Conservation (phyloP, 305 asterid species). For the Fraxinus xanthoxyloides region DNA sequence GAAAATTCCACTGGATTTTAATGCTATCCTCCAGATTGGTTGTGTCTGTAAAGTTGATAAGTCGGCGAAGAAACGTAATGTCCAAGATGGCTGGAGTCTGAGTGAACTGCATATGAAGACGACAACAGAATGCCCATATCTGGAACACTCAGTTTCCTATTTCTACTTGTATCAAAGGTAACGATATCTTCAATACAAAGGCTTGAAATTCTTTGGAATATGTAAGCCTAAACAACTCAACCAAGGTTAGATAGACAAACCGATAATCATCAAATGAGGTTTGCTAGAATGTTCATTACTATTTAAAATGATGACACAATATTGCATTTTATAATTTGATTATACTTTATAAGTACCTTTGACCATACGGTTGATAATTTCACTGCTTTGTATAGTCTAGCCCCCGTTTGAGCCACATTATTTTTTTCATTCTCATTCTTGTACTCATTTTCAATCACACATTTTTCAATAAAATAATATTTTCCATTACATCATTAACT, state of each 20-base stretch:
- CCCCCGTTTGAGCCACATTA: too few relatives aligned
- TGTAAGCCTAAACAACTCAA: background rate
- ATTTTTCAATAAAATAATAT: too few relatives aligned
- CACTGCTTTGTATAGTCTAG: background rate
- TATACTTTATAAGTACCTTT: background rate
- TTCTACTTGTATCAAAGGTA: slow-evolving; percentile 95
- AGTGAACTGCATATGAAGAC: slow-evolving; percentile 96
- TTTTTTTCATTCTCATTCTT: too few relatives aligned
- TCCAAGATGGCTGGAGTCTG: slow-evolving; percentile 84
- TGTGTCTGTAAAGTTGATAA: slow-evolving; percentile 97
- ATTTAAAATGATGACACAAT: background rate
- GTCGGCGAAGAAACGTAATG: slow-evolving; percentile 63
- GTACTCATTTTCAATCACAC: too few relatives aligned
- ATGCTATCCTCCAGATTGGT: slow-evolving; percentile 83
- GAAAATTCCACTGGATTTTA: slow-evolving; percentile 74
- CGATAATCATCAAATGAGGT: background rate
- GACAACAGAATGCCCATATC: slow-evolving; percentile 91
- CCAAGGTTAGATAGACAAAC: slow-evolving; percentile 10
- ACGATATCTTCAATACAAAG: background rate
- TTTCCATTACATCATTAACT: too few relatives aligned
- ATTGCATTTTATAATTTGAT: background rate
- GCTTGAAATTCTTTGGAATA: background rate
- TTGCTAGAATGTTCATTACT: background rate
- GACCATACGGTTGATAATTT: background rate
- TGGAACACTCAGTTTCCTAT: slow-evolving; percentile 75